Evolutionary conservation across 1,284 basidiomycete genomes (phyloP).

Genomic region (Pseudozyma sp.): DNA sequence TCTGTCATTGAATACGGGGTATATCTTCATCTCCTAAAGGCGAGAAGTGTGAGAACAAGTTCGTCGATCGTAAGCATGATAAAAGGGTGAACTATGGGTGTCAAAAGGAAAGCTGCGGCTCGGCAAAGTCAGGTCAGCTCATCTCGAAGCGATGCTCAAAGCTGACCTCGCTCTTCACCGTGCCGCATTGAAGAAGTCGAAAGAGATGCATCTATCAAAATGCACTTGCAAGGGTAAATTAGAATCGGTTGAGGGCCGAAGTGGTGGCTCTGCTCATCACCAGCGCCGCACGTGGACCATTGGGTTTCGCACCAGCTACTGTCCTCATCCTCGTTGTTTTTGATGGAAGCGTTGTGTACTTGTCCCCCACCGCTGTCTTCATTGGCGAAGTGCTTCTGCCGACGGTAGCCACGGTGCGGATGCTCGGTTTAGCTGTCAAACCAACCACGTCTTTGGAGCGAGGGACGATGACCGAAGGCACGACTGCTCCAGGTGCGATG

Average conservation of each 20-base stretch:
- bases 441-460: background rate
- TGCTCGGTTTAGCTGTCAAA: constrained; percentile 9
- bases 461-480: constrained; percentile 13
- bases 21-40: background rate
- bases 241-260: constrained; percentile 15
- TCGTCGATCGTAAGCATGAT: background rate
- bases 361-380: background rate
- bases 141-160: no score
- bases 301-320: constrained; percentile 8
- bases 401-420: constrained; percentile 18
- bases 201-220: no score
- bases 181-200: no score
- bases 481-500: constrained; percentile 31
- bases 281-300: constrained; percentile 21
- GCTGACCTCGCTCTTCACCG: no score
- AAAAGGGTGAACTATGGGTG: background rate
- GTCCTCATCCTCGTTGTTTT: constrained; percentile 3
- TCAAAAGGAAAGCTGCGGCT: background rate
- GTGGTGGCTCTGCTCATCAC: constrained; percentile 11
- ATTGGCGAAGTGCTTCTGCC: background rate
- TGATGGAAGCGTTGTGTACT: constrained; percentile 12
- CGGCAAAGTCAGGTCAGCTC: no score
- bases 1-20: constrained; percentile 5
- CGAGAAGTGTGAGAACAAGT: no score
- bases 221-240: no score